Evolutionary conservation across 805 yeast genomes (phyloP), one percentile per base, ranked within the genome.

Genomic region (Candida insectorum): DNA sequence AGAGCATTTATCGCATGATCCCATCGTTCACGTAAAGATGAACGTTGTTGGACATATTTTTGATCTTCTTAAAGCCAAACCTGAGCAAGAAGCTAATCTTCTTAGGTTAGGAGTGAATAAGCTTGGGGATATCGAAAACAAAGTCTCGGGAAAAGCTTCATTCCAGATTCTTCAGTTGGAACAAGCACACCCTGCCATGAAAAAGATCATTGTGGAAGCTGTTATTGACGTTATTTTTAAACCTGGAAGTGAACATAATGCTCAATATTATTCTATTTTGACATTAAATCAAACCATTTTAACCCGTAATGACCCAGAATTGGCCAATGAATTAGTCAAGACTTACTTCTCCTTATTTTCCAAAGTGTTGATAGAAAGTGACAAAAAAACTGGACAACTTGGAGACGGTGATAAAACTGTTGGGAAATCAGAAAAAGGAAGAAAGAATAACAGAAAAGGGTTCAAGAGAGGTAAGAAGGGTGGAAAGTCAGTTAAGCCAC

Each of bases 121-220:
- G 56, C 69, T 93, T 23, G 98, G 98, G 62, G 98, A 93, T 55
- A 74, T 75, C 27, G 96, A 91, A 43, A 83, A 85, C 42, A 87
- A 87, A 54, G 96, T 93, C 4, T 77, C 94, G 1, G 84, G 97
- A 1, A 85, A 85, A 52, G 77, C 95, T 1, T 88, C 97, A 4
- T 86, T 77, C 56, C 79, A 81, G 43, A 63, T 93, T 28, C 69
- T 89, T 43, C 81, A 82, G 48, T 62, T 88, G 26, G 85, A 93
- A 56, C 95, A 86, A 57, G 82, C 80, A 4, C 98, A 93, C 57
- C 98, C 98, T 13, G 93, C 93, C 31, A 93, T 93, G 97, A 91
- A 88, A 58, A 64, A 75, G 33, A 77, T 91, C 37, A 70, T 93
- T 24, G 74, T 82, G 25, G 86, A 86, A 41, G 69, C 93, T 4